phyloP scores from a whole-genome alignment of 169 alveolate species.

The Eimeria falciformis region DNA sequence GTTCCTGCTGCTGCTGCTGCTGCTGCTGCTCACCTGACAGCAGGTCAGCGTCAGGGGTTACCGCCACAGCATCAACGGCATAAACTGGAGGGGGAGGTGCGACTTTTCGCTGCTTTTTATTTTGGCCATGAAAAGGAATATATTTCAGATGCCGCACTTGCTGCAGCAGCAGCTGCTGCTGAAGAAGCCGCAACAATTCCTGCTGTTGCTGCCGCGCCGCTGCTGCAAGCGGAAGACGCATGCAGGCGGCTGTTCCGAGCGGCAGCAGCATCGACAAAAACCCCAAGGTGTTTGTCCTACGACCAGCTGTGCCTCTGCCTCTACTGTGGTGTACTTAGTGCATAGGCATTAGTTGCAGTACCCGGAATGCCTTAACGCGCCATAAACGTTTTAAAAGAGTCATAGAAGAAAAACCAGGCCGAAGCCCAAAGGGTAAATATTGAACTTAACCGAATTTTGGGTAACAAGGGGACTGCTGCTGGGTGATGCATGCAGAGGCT shows the following conservation, averaged over 20 bases:
- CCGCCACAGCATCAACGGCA: constrained; percentile 9
- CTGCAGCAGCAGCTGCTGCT: not conserved
- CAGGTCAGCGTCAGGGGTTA: not conserved
- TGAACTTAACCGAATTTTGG: too few species aligned
- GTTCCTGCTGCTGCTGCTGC: not conserved
- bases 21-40: not conserved
- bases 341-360: too few species aligned
- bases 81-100: not conserved
- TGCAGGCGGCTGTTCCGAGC: not conserved
- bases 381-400: too few species aligned
- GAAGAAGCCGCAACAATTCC: not conserved
- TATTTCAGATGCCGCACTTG: constrained; percentile 4
- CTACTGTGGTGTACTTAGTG: too few species aligned
- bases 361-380: too few species aligned
- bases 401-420: too few species aligned
- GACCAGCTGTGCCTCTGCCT: too few species aligned
- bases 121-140: constrained; percentile 37
- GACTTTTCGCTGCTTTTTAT: not conserved
- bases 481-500: too few species aligned
- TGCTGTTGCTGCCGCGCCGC: not conserved
- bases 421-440: too few species aligned
- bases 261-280: constrained; percentile 14
- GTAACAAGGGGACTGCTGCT: too few species aligned
- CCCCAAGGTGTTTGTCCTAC: too few species aligned
- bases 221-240: not conserved